Evolutionary conservation across 768 basidiomycete species (phyloP), one percentile per base, ranked within the genome.

Genomic region (Kockovaella imperatae): DNA sequence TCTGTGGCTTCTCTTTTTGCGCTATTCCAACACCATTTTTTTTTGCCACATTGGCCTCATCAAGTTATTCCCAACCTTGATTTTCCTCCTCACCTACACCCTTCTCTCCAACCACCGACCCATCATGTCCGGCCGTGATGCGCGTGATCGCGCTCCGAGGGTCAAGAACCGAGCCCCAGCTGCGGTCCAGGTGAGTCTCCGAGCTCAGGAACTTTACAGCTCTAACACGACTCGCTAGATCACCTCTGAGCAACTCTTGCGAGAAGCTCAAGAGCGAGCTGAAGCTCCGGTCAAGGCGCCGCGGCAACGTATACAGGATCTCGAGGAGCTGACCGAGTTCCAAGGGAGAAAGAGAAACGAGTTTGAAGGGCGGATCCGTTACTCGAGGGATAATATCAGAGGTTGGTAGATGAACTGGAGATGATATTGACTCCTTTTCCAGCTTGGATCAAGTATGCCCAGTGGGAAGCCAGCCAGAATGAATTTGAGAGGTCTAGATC

Each of bases 201-300:
- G 35, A 44, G 35, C 25, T 47, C 30, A 24, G 31, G 10, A 17
- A 20, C 29, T 23, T 36, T 21, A 30, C 23, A 24, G 21, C 15
- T 32, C 48, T 45, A 26, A 43, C 21, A 17, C 36, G 20, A 42
- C 18, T 23, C 25, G 56, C 21, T 20, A 96, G 88, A 91, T 97
- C 74, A 97, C 95, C 49, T 88, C 95, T 13, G 95, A 97, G 74
- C 95, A 99, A 74, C 82, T 99, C 35, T 77, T 99, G 8, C 84
- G 95, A 62, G 95, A 99, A 76, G 95, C 95, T 41, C 89, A 96
- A 83, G 95, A 97, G 59, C 79, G 93, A 46, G 91, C 97, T 75
- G 95, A 97, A 69, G 79, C 86, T 25, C 79, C 84, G 11, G 86
- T 89, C 68, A 82, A 83, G 42, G 90, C 91, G 0, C 95, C 95